Evolutionary conservation across 305 asterid genomes (phyloP).

Genomic region (Solanum hybrid): DNA sequence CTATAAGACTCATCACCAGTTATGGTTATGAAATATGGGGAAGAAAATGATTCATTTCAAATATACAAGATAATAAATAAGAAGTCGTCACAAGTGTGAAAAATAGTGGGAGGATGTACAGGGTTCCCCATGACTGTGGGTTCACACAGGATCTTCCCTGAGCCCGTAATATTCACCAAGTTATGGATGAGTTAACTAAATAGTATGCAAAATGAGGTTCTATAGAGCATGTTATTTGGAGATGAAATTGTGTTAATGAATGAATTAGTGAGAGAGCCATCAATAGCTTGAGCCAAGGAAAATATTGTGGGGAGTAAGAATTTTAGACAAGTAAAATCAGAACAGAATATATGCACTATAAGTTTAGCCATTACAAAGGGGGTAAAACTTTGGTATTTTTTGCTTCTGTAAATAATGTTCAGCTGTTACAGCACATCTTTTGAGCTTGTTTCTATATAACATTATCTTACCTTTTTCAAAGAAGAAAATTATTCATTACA

Average conservation of each 20-base stretch:
- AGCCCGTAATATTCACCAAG: background rate
- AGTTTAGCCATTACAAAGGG: background rate
- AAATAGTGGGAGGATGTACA: background rate
- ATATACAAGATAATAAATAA: background rate
- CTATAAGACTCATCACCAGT: background rate
- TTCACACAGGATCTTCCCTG: background rate
- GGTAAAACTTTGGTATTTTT: background rate
- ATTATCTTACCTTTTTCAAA: background rate
- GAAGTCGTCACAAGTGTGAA: background rate
- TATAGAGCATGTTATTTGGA: background rate
- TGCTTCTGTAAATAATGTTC: background rate
- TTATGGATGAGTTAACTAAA: conserved; percentile 1
- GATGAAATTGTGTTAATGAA: background rate
- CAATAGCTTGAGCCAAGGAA: background rate
- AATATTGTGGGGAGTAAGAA: background rate
- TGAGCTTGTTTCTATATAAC: background rate
- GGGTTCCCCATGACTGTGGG: background rate
- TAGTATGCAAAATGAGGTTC: background rate
- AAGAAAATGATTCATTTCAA: background rate
- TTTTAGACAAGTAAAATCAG: background rate
- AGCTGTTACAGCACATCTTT: background rate
- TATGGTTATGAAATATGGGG: background rate
- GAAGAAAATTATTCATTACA: background rate
- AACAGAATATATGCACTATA: background rate
- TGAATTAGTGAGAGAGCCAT: background rate